Conservation (phyloP, 1,284 basidiomycete genomes). For the Phlebopus sp. region DNA sequence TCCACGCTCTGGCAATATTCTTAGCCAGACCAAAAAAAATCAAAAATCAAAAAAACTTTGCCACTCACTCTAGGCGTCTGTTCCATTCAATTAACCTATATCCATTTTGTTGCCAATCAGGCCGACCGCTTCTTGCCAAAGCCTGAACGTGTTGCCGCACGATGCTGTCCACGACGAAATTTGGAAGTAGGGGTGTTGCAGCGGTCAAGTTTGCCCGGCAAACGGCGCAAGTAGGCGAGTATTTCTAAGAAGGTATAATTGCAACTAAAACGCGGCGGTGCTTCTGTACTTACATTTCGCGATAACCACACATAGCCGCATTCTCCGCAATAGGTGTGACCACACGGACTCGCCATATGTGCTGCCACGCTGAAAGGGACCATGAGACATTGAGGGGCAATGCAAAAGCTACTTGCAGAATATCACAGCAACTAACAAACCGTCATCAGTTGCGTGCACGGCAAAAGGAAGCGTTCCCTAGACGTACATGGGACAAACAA, state of each 20-base stretch:
- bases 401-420: constrained; percentile 37
- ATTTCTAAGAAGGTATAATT: constrained; percentile 26
- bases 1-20: constrained; percentile 29
- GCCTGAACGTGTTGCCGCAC: constrained; percentile 47
- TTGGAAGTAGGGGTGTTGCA: constrained; percentile 46
- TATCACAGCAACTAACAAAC: constrained; percentile 48
- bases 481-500: constrained; percentile 56
- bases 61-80: constrained; percentile 42
- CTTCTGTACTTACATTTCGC: constrained; percentile 35
- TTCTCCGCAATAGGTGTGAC: constrained; percentile 54
- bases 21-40: too few species aligned
- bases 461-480: not conserved
- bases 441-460: constrained; percentile 2
- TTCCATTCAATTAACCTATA: constrained; percentile 43
- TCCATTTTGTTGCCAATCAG: constrained; percentile 47
- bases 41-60: not conserved
- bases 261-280: not conserved
- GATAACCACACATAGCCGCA: constrained; percentile 50
- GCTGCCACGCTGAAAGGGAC: constrained; percentile 41
- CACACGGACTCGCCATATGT: constrained; percentile 55
- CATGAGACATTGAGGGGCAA: constrained; percentile 5
- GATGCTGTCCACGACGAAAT: constrained; percentile 49
- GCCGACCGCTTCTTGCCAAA: constrained; percentile 36
- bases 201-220: constrained; percentile 43
- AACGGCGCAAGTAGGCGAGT: constrained; percentile 41